Percentiles rank a stretch among this genome's conserved stretches.
These are phyloP conservation scores for Scalesia atractyloides DNA, from an alignment of 129 eudicot genomes.

Conservation along the genomic window DNA sequence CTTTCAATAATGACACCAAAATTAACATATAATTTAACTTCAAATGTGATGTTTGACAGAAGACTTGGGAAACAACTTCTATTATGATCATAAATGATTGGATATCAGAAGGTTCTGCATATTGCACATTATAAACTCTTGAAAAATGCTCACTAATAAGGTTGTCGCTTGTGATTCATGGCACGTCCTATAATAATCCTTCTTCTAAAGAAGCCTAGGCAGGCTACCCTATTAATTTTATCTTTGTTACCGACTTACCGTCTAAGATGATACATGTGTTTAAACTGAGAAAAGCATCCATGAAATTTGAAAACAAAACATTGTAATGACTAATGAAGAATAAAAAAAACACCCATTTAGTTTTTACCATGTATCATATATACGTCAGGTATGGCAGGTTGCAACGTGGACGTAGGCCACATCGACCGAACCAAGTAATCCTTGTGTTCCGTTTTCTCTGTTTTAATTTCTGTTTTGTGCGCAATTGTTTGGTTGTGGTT, in stretches of 20 bases:
- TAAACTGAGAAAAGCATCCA: conserved; percentile 11
- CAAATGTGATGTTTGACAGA: not conserved
- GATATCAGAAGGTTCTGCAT: conserved; percentile 1
- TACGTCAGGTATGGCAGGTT: too few species aligned
- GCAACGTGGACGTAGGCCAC: too few species aligned
- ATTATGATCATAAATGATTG: not conserved
- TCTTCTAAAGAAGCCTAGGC: not conserved
- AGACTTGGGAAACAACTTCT: not conserved
- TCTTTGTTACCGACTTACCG: not conserved
- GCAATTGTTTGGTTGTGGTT: too few species aligned
- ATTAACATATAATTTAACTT: conserved; percentile 7
- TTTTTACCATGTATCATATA: too few species aligned
- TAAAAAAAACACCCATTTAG: too few species aligned
- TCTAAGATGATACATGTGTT: not conserved
- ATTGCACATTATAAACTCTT: conserved; percentile 12
- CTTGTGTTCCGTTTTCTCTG: too few species aligned
- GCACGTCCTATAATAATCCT: not conserved
- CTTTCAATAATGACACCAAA: not conserved
- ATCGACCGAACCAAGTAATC: too few species aligned
- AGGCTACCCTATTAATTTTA: conserved; percentile 1
- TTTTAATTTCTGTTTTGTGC: too few species aligned
- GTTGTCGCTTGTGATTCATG: conserved; percentile 2
- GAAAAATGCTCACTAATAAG: not conserved
- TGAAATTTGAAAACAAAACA: not conserved
- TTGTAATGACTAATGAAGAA: too few species aligned